phyloP scores from a whole-genome alignment of 192 early-diverging fungal species.

The Paraglomus brasilianum region DNA sequence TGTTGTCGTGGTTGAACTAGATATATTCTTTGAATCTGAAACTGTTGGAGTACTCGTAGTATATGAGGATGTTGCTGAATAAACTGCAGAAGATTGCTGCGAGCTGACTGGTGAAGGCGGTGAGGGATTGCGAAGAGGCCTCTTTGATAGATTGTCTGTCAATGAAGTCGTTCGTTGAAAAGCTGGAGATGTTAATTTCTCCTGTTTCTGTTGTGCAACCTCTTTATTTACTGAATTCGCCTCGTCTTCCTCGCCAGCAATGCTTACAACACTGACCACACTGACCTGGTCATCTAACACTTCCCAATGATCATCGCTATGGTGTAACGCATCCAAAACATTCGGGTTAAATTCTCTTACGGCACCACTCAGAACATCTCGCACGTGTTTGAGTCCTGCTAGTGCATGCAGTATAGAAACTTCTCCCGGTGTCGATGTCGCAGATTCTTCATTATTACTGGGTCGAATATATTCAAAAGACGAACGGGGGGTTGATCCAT shows the following conservation, averaged over 20 bases:
- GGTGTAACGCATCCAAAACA: slow-evolving; percentile 28
- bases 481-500: slow-evolving; percentile 14
- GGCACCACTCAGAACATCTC: slow-evolving; percentile 50
- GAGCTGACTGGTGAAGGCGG: too few species aligned
- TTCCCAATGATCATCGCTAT: slow-evolving; percentile 32
- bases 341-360: slow-evolving; percentile 44
- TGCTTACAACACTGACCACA: slow-evolving; percentile 25
- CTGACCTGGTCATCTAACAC: slow-evolving; percentile 30
- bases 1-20: background rate
- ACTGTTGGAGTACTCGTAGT: background rate
- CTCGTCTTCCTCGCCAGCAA: slow-evolving; percentile 25
- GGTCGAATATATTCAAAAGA: slow-evolving; percentile 27
- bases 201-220: background rate
- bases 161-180: too few species aligned
- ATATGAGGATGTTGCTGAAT: background rate
- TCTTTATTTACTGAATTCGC: background rate
- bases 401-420: slow-evolving; percentile 42
- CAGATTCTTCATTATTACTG: slow-evolving; percentile 9
- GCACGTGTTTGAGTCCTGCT: slow-evolving; percentile 52
- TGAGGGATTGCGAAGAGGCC: too few species aligned
- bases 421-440: slow-evolving; percentile 36
- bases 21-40: background rate
- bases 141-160: too few species aligned
- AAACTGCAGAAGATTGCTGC: too few species aligned
- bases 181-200: too few species aligned